Percentiles rank a stretch among this genome's conserved stretches.
These are phyloP conservation scores for Macadamia tetraphylla DNA, from an alignment of 164 flowering plant genomes.

Conservation along the genomic window DNA sequence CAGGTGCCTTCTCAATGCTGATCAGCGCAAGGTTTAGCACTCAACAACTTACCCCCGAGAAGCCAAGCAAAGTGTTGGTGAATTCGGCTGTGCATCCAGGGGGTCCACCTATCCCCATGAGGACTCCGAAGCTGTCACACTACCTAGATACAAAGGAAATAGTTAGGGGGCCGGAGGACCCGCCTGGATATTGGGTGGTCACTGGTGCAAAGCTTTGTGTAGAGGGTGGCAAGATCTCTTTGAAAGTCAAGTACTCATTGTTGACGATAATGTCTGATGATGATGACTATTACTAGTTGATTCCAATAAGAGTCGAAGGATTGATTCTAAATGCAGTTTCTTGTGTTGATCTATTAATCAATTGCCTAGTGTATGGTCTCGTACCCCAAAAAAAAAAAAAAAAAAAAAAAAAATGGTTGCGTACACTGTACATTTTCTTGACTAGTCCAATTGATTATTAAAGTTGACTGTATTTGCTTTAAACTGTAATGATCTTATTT, in stretches of 20 bases:
- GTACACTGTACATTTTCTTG: too few relatives aligned
- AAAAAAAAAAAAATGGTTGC: too few relatives aligned
- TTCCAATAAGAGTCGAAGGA: not conserved
- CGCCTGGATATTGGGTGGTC: slow-evolving; percentile 92
- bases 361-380: too few relatives aligned
- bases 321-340: too few relatives aligned
- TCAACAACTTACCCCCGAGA: slow-evolving; percentile 30
- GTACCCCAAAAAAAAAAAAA: too few relatives aligned
- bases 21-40: slow-evolving; percentile 58
- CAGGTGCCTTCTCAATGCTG: slow-evolving; percentile 57
- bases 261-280: slow-evolving; percentile 57
- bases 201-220: slow-evolving; percentile 83
- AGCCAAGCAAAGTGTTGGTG: slow-evolving; percentile 48
- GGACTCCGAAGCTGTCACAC: slow-evolving; percentile 41
- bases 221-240: slow-evolving; percentile 57
- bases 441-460: too few relatives aligned
- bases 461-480: too few relatives aligned
- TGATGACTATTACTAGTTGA: not conserved
- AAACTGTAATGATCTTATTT: too few relatives aligned
- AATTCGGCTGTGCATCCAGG: slow-evolving; percentile 78
- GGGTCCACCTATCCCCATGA: slow-evolving; percentile 55
- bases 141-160: slow-evolving; percentile 72
- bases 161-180: slow-evolving; percentile 80
- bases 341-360: too few relatives aligned
- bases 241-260: slow-evolving; percentile 73